Evolutionary conservation across 2,329 filamentous ascomycete species (phyloP).

Genomic region (Hypoxylon sp.): DNA sequence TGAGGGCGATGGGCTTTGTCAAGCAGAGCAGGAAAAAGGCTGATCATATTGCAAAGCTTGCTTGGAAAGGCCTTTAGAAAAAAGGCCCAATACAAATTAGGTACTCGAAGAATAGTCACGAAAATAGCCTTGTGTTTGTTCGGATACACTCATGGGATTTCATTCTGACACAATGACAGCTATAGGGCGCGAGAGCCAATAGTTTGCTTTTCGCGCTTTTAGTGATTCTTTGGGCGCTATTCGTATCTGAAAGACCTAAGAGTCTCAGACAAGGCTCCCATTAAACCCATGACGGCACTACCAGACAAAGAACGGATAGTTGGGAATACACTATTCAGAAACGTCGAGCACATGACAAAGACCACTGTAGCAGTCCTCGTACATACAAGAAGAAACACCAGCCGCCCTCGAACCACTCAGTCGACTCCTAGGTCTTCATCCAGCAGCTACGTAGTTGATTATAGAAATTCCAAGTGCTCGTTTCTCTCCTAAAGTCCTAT

Average conservation of each 20-base stretch:
- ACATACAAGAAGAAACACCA: conserved; percentile 51
- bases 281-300: conserved; percentile 42
- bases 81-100: conserved; percentile 13
- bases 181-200: conserved; percentile 24
- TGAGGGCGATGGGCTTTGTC: conserved; percentile 87
- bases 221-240: conserved; percentile 37
- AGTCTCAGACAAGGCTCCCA: conserved; percentile 47
- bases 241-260: conserved; percentile 46
- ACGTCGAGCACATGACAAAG: conserved; percentile 49
- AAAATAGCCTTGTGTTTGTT: conserved; percentile 41
- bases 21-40: conserved; percentile 92
- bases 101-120: conserved; percentile 26
- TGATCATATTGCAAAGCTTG: conserved; percentile 89
- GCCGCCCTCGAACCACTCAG: conserved; percentile 44
- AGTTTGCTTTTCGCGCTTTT: conserved; percentile 25
- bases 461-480: conserved; percentile 50
- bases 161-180: conserved; percentile 35
- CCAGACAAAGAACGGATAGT: conserved; percentile 44
- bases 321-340: conserved; percentile 45
- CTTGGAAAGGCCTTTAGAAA: conserved; percentile 75
- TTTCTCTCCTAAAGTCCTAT: conserved; percentile 45
- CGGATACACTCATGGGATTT: conserved; percentile 16
- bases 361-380: conserved; percentile 40
- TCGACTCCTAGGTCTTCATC: conserved; percentile 38
- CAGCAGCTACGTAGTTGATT: conserved; percentile 49